Conservation (phyloP, 257 asterid genomes). For the Linaria vulgaris region DNA sequence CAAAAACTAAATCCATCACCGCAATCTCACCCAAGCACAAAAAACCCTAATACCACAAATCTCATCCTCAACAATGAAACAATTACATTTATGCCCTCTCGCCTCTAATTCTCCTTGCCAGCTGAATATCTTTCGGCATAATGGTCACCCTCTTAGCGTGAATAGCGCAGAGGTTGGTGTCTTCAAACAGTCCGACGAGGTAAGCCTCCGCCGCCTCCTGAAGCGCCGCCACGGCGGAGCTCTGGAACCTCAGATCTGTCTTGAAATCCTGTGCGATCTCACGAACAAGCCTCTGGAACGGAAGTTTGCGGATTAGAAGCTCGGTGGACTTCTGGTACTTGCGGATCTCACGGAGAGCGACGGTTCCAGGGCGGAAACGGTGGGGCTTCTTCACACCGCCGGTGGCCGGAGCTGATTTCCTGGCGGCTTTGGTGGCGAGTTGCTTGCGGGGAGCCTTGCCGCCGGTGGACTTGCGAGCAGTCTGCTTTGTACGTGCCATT, state of each 20-base stretch:
- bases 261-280: constrained; percentile 48
- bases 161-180: constrained; percentile 40
- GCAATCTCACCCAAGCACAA: background rate
- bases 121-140: constrained; percentile 43
- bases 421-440: constrained; percentile 45
- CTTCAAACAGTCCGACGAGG: constrained; percentile 41
- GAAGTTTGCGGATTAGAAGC: constrained; percentile 41
- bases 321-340: constrained; percentile 43
- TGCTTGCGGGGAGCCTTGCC: constrained; percentile 51
- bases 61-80: background rate
- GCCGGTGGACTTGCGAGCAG: constrained; percentile 47
- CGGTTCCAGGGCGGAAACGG: constrained; percentile 46
- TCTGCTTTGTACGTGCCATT: constrained; percentile 47
- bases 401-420: constrained; percentile 51
- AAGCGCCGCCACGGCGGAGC: constrained; percentile 41
- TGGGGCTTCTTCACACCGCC: constrained; percentile 54
- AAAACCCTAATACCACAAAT: background rate
- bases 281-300: constrained; percentile 48
- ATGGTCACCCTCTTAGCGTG: constrained; percentile 46
- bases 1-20: too few relatives aligned
- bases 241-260: constrained; percentile 46
- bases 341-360: constrained; percentile 43
- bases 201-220: constrained; percentile 45
- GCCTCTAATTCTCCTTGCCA: constrained; percentile 43
- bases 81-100: constrained; percentile 33